Conservation (phyloP, 768 basidiomycete species). For the Calvatia gigantea region DNA sequence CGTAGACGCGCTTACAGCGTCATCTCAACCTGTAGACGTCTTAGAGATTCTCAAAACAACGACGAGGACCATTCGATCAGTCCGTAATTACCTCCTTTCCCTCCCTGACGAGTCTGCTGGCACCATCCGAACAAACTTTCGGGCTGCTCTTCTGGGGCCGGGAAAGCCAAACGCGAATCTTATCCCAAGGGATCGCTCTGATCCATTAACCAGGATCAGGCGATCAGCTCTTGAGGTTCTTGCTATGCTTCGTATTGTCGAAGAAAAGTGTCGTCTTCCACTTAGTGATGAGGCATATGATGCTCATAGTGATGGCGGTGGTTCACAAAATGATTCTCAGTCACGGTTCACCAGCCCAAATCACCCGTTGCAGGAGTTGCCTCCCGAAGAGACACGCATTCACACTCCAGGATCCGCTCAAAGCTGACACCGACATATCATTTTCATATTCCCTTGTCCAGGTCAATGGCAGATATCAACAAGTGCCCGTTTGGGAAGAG, state of each 20-base stretch:
- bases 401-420: conserved; percentile 25
- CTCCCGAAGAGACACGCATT: conserved; percentile 31
- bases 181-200: conserved; percentile 29
- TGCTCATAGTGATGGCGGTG: conserved; percentile 66
- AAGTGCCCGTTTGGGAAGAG: conserved; percentile 81
- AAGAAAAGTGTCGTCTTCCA: conserved; percentile 74
- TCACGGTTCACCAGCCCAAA: conserved; percentile 46
- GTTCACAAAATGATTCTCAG: conserved; percentile 26
- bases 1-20: conserved; percentile 12
- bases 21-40: conserved; percentile 40
- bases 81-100: conserved; percentile 79
- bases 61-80: conserved; percentile 75
- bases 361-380: conserved; percentile 27
- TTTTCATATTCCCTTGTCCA: conserved; percentile 68
- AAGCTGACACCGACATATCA: conserved; percentile 55
- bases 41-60: conserved; percentile 73
- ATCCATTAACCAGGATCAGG: conserved; percentile 69
- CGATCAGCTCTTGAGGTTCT: conserved; percentile 83
- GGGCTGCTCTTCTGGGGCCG: conserved; percentile 42
- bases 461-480: conserved; percentile 60
- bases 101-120: conserved; percentile 73
- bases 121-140: conserved; percentile 54
- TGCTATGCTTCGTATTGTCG: conserved; percentile 71
- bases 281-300: conserved; percentile 82
- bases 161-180: conserved; percentile 29